Base-by-base conservation (phyloP, 2,329 filamentous ascomycete species). In the Colletotrichum orbiculare region DNA sequence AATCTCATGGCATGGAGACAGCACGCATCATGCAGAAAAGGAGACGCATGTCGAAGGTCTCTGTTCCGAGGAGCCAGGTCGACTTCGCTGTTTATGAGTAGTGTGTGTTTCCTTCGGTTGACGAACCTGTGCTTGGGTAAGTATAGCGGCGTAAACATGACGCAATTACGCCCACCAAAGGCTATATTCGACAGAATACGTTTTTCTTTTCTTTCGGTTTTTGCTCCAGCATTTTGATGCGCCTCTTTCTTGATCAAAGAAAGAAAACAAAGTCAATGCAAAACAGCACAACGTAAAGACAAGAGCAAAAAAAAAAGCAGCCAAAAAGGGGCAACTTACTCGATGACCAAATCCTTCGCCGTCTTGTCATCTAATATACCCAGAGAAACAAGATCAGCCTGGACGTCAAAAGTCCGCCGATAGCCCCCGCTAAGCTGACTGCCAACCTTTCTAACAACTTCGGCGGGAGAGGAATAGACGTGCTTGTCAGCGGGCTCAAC, bases 11-110 rank as follows among this genome's bases (percentile, higher is more conserved):
- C 78, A 17, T 79, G 75, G 5, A 80, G 64, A 59, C 78, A 80
- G 65, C 78, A 79, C 2, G 79, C 77, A 25, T 76, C 75, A 48
- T 77, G 76, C 10, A 81, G 67, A 58, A 81, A 81, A 1, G 78
- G 75, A 0, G 79, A 81, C 4, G 73, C 71, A 13, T 71, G 71
- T 4, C 74, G 74, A 13, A 75, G 60, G 7, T 73, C 73, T 12
- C 69, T 66, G 35, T 66, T 58, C 9, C 45, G 54, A 4, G 58
- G 42, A 9, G 57, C 45, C n/a, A 62, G 57, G 35, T 61, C 54
- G 12, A 45, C n/a, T 39, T 67, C 66, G 33, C 48, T 61, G 17
- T 66, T 66, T 13, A 67, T 54, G 4, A 67, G 54, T 17, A 66
- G 47, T 6, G 63, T 58, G 11, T 67, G 49, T 13, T 53, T 56